Base-by-base conservation (phyloP, 805 yeast species). In the Candida golubevii region DNA sequence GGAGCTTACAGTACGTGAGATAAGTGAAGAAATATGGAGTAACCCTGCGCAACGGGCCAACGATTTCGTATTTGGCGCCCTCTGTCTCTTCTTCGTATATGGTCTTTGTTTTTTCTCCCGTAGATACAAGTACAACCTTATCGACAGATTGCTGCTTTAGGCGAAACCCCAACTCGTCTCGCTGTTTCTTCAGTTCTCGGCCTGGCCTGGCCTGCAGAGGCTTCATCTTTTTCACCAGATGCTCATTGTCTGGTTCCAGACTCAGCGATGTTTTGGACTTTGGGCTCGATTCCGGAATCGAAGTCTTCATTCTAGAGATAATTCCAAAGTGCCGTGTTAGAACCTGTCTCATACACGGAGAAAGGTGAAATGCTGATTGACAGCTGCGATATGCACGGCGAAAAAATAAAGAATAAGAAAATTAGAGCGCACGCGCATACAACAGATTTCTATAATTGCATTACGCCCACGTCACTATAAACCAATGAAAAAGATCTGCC, bases 11-110 rank as follows among this genome's bases (percentile, higher is more conserved):
- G 59, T 83, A 87, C 0, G 99, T 93, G 63, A 88, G 72, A 59
- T 93, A 91, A 0, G 96, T 89, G 69, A 79, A 91, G 58, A 74
- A 85, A 61, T 93, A 93, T 0, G 99, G 98, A 1, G 80, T 73
- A 2, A 93, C 86, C 48, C 84, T 70, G 37, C 97, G 67, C 40
- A 87, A 66, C 2, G 78, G 67, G 0, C 85, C 87, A 14, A 79
- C 82, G 3, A 83, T 65, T 0, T 57, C 53, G 54, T 83, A 83
- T 26, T 73, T 62, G 3, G 82, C 80, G 1, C 79, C 83, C 36
- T 80, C 81, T 1, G 78, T 72, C 44, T 75, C 81, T 54, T 80
- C 83, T 50, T 79, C 81, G 38, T 64, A 63, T 35, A 78, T 71
- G 18, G 75, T 69, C 38, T 68, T 68, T 36, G 48, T 51, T 15